These are phyloP conservation scores for Kwoniella sp. DNA, from an alignment of 768 basidiomycete genomes.

Conservation along the genomic window DNA sequence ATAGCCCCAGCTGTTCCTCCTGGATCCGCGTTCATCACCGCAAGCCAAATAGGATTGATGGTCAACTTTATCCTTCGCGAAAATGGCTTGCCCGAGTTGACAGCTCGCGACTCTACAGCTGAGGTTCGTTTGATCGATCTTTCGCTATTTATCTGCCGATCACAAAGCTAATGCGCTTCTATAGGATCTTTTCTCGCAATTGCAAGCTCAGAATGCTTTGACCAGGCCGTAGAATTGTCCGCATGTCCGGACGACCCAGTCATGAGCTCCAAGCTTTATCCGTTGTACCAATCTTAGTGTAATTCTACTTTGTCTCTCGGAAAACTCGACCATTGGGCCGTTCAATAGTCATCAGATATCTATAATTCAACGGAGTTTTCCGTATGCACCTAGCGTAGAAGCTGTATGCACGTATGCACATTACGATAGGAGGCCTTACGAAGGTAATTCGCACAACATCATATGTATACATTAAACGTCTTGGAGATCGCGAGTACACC, in stretches of 20 bases:
- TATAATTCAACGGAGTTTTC: too few species aligned
- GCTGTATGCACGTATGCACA: not conserved
- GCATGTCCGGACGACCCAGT: not conserved
- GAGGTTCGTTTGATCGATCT: constrained; percentile 26
- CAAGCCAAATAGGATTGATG: constrained; percentile 40
- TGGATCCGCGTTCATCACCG: constrained; percentile 43
- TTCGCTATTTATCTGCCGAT: not conserved
- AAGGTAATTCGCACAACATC: too few species aligned
- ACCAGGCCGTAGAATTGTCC: not conserved
- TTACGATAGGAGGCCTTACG: not conserved
- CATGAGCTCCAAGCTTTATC: too few species aligned
- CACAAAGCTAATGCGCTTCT: constrained; percentile 14
- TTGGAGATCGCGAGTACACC: too few species aligned
- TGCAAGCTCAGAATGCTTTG: constrained; percentile 40
- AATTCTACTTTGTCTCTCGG: too few species aligned
- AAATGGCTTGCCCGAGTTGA: constrained; percentile 26
- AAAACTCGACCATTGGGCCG: too few species aligned
- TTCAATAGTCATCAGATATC: too few species aligned
- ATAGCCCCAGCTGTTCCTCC: constrained; percentile 28
- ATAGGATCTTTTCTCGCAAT: constrained; percentile 47
- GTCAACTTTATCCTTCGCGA: constrained; percentile 41
- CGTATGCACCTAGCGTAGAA: too few species aligned
- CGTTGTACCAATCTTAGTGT: too few species aligned
- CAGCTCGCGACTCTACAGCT: constrained; percentile 29
- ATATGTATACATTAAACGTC: too few species aligned